Percentiles rank a stretch among this genome's conserved stretches.
Evolutionary conservation across 192 early-diverging fungal genomes (phyloP).

Genomic region (Coemansia sp.): DNA sequence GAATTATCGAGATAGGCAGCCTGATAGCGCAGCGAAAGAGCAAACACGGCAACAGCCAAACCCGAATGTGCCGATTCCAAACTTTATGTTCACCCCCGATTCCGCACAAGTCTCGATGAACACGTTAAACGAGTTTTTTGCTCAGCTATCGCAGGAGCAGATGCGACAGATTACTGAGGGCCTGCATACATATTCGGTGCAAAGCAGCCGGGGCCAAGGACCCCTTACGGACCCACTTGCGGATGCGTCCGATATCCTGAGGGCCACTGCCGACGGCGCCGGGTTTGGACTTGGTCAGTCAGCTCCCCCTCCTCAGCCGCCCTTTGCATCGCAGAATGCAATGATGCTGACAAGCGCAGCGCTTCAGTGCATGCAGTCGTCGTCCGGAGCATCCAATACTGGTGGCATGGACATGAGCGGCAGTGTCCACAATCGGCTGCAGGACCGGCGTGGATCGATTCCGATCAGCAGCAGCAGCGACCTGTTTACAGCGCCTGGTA

Average conservation of each 20-base stretch:
- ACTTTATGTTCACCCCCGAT: conserved; percentile 39
- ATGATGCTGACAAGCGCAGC: conserved; percentile 27
- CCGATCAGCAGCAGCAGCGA: conserved; percentile 48
- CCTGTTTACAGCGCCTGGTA: conserved; percentile 40
- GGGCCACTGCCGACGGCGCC: neutral
- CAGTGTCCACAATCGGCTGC: conserved; percentile 15
- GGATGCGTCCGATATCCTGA: neutral
- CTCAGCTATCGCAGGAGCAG: conserved; percentile 50
- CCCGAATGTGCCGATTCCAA: conserved; percentile 2
- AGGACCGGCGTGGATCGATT: conserved; percentile 34
- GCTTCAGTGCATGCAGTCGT: conserved; percentile 31
- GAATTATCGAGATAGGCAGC: too few species aligned
- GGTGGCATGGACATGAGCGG: conserved; percentile 9
- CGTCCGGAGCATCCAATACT: conserved; percentile 4
- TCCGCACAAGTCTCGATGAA: conserved; percentile 47
- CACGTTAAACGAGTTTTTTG: conserved; percentile 45
- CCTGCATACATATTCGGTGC: conserved; percentile 39
- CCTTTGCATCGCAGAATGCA: neutral
- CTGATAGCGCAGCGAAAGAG: neutral
- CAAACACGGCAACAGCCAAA: conserved; percentile 11
- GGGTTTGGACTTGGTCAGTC: conserved; percentile 1
- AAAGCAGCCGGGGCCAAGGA: conserved; percentile 15
- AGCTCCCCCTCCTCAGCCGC: neutral
- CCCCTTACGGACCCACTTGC: neutral
- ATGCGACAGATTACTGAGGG: conserved; percentile 44